Conservation (phyloP, 805 yeast species). For the Kluyveromyces nonfermentans region DNA sequence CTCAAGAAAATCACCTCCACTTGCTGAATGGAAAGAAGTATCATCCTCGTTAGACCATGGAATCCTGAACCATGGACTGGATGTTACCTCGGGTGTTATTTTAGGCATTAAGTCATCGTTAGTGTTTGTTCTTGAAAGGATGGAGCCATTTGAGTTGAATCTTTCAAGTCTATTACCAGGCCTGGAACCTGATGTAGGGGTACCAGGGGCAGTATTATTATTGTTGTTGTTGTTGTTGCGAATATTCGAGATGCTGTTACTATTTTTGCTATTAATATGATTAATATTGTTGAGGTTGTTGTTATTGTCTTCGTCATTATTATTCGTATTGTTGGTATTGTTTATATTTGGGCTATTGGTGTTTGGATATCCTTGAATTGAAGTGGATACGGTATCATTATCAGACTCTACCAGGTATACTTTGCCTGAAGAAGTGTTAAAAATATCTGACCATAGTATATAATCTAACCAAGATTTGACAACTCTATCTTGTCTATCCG, state of each 20-base stretch:
- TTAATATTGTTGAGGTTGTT: background rate
- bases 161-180: slow-evolving; percentile 15
- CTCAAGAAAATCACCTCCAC: background rate
- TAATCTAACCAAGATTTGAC: slow-evolving; percentile 18
- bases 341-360: background rate
- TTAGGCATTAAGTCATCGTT: slow-evolving; percentile 9
- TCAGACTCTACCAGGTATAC: background rate
- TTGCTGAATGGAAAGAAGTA: background rate
- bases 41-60: slow-evolving; percentile 3
- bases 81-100: background rate
- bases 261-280: background rate
- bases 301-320: background rate
- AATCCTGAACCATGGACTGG: slow-evolving; percentile 1
- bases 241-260: background rate
- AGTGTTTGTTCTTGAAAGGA: slow-evolving; percentile 23
- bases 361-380: background rate
- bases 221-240: background rate
- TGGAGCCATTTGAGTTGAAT: slow-evolving; percentile 22
- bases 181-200: slow-evolving; percentile 7
- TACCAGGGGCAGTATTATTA: slow-evolving; percentile 1
- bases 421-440: slow-evolving; percentile 10
- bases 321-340: background rate
- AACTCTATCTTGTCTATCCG: slow-evolving; percentile 2
- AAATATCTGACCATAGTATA: slow-evolving; percentile 24
- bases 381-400: background rate